Conservation (phyloP, 2,329 filamentous ascomycete species). For the Sclerotinia spermophila region DNA sequence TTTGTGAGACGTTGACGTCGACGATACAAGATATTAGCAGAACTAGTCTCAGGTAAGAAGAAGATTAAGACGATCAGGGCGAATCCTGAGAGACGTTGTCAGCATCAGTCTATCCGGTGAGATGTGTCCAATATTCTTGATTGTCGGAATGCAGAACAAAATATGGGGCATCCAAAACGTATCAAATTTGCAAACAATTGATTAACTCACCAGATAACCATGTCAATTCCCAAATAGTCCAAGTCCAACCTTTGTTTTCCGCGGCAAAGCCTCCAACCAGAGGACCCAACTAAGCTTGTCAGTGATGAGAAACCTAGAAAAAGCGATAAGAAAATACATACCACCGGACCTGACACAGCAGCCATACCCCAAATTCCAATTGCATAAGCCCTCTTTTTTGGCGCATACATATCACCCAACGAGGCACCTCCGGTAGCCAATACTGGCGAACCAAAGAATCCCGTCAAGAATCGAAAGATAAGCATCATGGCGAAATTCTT, state of each 20-base stretch:
- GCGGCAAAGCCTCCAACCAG: constrained; percentile 58
- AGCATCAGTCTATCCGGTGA: neutral
- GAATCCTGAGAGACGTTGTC: constrained; percentile 35
- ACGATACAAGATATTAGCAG: constrained; percentile 56
- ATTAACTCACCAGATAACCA: constrained; percentile 48
- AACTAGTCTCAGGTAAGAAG: constrained; percentile 60
- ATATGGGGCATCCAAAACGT: neutral
- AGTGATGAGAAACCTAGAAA: neutral
- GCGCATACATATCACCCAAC: constrained; percentile 46
- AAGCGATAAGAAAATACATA: neutral
- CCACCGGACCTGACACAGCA: constrained; percentile 45
- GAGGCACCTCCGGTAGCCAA: constrained; percentile 56
- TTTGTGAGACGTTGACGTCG: constrained; percentile 56
- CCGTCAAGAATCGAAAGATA: constrained; percentile 58
- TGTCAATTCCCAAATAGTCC: constrained; percentile 55
- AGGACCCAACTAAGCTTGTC: constrained; percentile 46
- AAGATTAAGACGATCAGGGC: constrained; percentile 55
- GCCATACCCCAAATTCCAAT: constrained; percentile 56
- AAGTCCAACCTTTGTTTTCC: constrained; percentile 54
- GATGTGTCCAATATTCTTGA: neutral
- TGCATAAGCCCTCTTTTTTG: constrained; percentile 54
- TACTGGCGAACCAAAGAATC: constrained; percentile 60
- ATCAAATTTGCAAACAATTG: neutral
- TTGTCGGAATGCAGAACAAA: neutral
- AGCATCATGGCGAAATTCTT: constrained; percentile 51